A percentile compares a stretch with the other conserved stretches of the same genome.
These are phyloP conservation scores for Monosporascus cannonballus DNA, from an alignment of 2,329 filamentous ascomycete genomes.

Conservation along the genomic window DNA sequence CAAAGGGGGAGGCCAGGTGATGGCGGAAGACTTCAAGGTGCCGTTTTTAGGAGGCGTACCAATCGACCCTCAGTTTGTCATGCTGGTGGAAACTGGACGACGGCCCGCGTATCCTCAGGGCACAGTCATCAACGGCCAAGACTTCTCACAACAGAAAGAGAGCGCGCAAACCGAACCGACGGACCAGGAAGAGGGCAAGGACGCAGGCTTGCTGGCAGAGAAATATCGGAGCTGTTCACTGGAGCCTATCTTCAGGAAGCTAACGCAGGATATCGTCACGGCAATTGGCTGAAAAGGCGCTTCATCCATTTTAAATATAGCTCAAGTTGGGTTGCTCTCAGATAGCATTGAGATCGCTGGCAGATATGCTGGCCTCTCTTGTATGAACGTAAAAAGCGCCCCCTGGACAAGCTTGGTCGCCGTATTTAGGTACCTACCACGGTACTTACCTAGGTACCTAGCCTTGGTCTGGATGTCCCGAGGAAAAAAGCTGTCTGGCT, in stretches of 20 bases:
- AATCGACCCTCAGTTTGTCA: constrained; percentile 87
- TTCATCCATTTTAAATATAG: background rate
- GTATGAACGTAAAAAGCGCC: background rate
- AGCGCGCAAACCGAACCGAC: constrained; percentile 18
- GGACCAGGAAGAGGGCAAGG: constrained; percentile 23
- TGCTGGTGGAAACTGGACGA: constrained; percentile 70
- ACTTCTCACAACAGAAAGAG: constrained; percentile 37
- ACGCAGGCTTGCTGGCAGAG: constrained; percentile 49
- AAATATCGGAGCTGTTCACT: constrained; percentile 71
- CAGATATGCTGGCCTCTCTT: background rate
- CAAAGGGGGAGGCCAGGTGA: constrained; percentile 80
- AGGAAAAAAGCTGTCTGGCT: background rate
- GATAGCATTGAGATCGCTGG: background rate
- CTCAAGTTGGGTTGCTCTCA: background rate
- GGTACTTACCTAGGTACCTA: background rate
- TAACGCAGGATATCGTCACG: constrained; percentile 49
- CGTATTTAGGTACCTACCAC: too few species aligned
- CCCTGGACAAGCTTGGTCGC: background rate
- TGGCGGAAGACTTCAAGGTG: constrained; percentile 82
- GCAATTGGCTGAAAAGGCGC: constrained; percentile 23
- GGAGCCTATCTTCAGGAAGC: constrained; percentile 59
- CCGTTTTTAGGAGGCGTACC: constrained; percentile 82
- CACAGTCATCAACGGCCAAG: constrained; percentile 53
- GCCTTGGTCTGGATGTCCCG: background rate
- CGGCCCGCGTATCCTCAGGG: constrained; percentile 64